These are phyloP conservation scores for Candida multigemmis DNA, from an alignment of 805 yeast genomes.

Conservation along the genomic window DNA sequence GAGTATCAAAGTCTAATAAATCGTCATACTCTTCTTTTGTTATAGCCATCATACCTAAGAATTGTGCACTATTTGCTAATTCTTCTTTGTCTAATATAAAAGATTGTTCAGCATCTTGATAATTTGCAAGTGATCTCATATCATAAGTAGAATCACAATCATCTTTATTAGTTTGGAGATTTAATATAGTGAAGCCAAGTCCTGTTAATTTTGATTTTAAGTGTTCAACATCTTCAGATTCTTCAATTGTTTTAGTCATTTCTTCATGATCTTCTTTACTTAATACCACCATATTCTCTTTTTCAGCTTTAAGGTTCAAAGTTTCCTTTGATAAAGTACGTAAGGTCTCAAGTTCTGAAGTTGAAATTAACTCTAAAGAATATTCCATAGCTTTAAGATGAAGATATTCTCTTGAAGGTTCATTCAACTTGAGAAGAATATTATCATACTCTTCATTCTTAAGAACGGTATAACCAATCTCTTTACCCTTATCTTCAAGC, in stretches of 20 bases:
- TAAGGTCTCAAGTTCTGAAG: constrained; percentile 6
- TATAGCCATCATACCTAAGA: constrained; percentile 15
- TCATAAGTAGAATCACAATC: no score
- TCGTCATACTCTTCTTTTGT: constrained; percentile 10
- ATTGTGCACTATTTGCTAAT: constrained; percentile 14
- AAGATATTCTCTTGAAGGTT: constrained; percentile 5
- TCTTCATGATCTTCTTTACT: constrained; percentile 6
- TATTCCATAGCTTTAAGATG: constrained; percentile 1
- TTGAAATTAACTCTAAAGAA: constrained; percentile 2
- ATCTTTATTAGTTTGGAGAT: no score
- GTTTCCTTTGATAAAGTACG: constrained; percentile 6
- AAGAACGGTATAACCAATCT: constrained; percentile 9
- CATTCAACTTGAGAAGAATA: no score
- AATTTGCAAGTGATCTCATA: constrained; percentile 6
- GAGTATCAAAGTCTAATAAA: no score
- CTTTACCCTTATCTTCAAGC: constrained; percentile 9
- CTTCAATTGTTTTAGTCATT: constrained; percentile 1
- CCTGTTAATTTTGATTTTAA: no score
- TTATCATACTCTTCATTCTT: constrained; percentile 9
- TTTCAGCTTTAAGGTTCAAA: constrained; percentile 7
- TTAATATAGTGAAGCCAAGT: no score
- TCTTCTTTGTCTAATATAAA: constrained; percentile 18
- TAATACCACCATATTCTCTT: constrained; percentile 8
- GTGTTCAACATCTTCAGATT: constrained; percentile 2
- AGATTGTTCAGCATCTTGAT: constrained; percentile 20